Base-by-base conservation (phyloP, 2,329 filamentous ascomycete species). In the Hypoxylon sp. region DNA sequence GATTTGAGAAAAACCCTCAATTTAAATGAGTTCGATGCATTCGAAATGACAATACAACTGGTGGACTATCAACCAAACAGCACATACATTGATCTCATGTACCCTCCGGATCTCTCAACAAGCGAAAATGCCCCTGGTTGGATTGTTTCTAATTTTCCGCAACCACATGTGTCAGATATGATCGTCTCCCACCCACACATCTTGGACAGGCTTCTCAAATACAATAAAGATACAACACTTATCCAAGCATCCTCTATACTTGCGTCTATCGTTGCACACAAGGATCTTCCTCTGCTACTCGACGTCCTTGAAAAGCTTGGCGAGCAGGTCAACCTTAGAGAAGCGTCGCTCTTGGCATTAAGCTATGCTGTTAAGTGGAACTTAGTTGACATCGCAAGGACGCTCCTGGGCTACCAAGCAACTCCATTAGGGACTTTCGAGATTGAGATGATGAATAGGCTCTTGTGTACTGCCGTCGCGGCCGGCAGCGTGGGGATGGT, bases 1-100 rank as follows among this genome's bases (percentile, higher is more conserved):
- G 19, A 61, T 33, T 17, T 62, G 31, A 62, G 37, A 17, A 14
- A 62, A 42, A 48, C 10, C 3, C 10, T 53, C 47, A 29, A 48
- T 24, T 39, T 66, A 37, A 62, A 14, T 11, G 52, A 66, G 46
- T 14, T 48, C n/a, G 58, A 66, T 19, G 52, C 53, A n/a, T 62
- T 66, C 11, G 31, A 35, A 44, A 22, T 66, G 47, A 51, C 39
- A 19, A 31, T 58, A 19, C 46, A 66, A 17, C 33, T 58, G 9
- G 26, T 53, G 11, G 63, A 62, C 22, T 14, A 31, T 5, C 46
- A 29, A 24, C 47, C 47, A 31, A 55, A 48, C 19, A 14, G 50
- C 24, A 3, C 26, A 3, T 59, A 48, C 46, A 47, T 67, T 6
- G 48, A 63, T 37, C 35, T 67, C 1, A 63, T 55, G 33, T 58